Percentiles rank a stretch among this genome's conserved stretches.
Conservation (phyloP, 2,329 filamentous ascomycete genomes). For the Fusarium falciforme region DNA sequence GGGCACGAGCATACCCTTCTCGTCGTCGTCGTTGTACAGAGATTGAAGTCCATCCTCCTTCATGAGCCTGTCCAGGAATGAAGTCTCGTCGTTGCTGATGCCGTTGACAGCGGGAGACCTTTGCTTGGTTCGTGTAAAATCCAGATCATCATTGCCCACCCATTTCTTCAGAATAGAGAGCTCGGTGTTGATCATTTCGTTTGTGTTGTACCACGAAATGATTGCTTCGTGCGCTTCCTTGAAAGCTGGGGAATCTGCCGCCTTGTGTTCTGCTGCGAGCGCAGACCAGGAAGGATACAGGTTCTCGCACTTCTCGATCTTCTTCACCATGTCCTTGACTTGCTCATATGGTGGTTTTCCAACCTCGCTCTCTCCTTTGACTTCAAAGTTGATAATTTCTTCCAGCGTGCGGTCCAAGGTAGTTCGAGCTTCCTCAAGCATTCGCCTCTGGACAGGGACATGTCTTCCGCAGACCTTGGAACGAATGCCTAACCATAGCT, state of each 20-base stretch:
- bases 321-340: conserved; percentile 87
- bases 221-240: conserved; percentile 87
- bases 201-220: conserved; percentile 97
- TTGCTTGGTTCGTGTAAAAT: conserved; percentile 82
- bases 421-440: conserved; percentile 86
- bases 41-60: conserved; percentile 96
- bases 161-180: conserved; percentile 91
- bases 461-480: conserved; percentile 87
- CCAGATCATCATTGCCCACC: conserved; percentile 96
- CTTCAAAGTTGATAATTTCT: conserved; percentile 91
- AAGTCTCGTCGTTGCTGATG: conserved; percentile 84
- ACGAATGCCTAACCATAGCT: conserved; percentile 89
- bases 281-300: conserved; percentile 85
- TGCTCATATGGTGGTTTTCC: conserved; percentile 90
- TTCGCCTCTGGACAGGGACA: conserved; percentile 83
- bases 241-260: conserved; percentile 81
- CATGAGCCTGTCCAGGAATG: conserved; percentile 92
- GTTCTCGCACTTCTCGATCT: conserved; percentile 89
- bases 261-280: conserved; percentile 79
- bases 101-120: conserved; percentile 74
- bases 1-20: conserved; percentile 83
- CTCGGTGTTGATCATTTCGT: conserved; percentile 94
- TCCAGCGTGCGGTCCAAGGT: conserved; percentile 82
- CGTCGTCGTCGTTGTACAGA: conserved; percentile 77
- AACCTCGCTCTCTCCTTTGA: conserved; percentile 91